Base-by-base conservation (phyloP, 257 asterid species). In the Solanum sitiens region DNA sequence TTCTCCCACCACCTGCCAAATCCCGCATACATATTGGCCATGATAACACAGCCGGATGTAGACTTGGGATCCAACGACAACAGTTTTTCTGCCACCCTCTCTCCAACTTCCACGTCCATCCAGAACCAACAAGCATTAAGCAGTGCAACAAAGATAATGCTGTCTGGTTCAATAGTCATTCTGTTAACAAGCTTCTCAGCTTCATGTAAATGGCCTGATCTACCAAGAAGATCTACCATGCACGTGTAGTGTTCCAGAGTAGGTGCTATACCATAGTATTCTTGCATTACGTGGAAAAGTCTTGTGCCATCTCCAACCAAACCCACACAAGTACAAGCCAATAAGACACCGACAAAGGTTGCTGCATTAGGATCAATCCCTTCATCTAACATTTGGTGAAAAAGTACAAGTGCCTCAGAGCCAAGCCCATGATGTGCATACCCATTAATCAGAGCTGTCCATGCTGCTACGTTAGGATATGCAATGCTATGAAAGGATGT, bases 11-110 rank as follows among this genome's bases (percentile, higher is more conserved):
- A 95, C 86, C 89, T 92, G 20, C 95, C 98, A 6, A 89, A 87
- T 65, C 92, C 85, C 8, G 98, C 95, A 94, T 95, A 95, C 86
- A 96, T 87, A 83, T 96, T 96, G 2, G 98, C 95, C 96, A 96
- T 87, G 16, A 96, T 90, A 83, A 96, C 90, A 37, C 88, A 85
- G 2, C 96, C 93, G 18, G 98, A 89, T 2, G 90, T 30, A 14
- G 90, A 65, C 47, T 85, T 89, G 16, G 91, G 91, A 87, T 90
- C 89, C 90, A 93, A 87, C 16, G 70, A 40, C 21, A 90, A 86
- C 91, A 95, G 89, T 91, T 87, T 94, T 42, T 67, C 87, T 23
- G 95, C 96, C 88, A 93, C 91, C 87, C 94, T 88, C 87, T 93
- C 91, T 0, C 93, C 96, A 16, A 87, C 87, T 72, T 89, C 90